A percentile compares a stretch with the other conserved stretches of the same genome.
phyloP scores from a whole-genome alignment of 2,329 filamentous ascomycete genomes.

The Thelonectria rubi region DNA sequence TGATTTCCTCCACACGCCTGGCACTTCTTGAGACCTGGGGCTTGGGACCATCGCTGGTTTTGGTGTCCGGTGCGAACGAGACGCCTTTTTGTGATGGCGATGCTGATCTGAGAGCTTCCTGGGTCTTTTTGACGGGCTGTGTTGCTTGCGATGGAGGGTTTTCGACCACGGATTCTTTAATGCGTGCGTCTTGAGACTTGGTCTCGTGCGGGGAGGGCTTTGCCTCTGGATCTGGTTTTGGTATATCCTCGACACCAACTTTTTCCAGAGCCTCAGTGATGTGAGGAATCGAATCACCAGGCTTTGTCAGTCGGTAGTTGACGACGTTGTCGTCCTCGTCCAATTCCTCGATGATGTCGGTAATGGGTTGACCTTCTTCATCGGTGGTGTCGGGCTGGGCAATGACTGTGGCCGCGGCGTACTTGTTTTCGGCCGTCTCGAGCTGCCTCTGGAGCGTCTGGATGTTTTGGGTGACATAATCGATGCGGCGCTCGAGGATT shows the following conservation, averaged over 20 bases:
- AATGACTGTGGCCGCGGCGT: conserved; percentile 69
- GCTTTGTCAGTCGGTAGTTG: conserved; percentile 70
- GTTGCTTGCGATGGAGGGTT: conserved; percentile 21
- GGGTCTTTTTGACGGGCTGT: conserved; percentile 4
- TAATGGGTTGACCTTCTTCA: conserved; percentile 79
- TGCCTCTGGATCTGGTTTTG: conserved; percentile 24
- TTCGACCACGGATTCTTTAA: not conserved
- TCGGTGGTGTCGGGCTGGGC: conserved; percentile 69
- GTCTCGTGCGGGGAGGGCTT: conserved; percentile 6
- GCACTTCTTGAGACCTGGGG: conserved; percentile 52
- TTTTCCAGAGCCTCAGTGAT: conserved; percentile 79
- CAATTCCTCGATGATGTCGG: conserved; percentile 90
- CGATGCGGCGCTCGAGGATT: conserved; percentile 74
- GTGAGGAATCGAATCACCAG: conserved; percentile 72
- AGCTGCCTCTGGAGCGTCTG: conserved; percentile 78
- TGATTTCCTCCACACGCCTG: conserved; percentile 63
- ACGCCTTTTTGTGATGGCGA: conserved; percentile 63
- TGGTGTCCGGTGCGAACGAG: conserved; percentile 69
- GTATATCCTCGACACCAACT: conserved; percentile 71
- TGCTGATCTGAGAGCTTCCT: conserved; percentile 7
- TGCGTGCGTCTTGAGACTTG: conserved; percentile 1
- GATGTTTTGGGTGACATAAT: conserved; percentile 89
- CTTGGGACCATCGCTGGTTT: conserved; percentile 52
- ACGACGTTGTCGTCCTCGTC: conserved; percentile 91
- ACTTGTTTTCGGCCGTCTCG: conserved; percentile 72